Conservation (phyloP, 1,284 basidiomycete species). For the Hemileia vastatrix region DNA sequence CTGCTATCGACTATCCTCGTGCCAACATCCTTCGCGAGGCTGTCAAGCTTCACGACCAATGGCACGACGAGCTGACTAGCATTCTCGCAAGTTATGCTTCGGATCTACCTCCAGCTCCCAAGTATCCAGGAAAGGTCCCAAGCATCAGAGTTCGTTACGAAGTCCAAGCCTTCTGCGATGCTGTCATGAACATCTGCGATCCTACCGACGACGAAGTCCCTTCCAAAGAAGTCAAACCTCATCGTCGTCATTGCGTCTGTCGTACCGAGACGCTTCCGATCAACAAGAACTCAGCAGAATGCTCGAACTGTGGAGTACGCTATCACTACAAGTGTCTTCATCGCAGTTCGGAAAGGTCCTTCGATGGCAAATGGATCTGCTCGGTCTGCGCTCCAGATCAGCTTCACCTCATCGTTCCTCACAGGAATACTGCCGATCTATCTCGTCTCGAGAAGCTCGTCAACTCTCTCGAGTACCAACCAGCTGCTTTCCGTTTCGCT, state of each 20-base stretch:
- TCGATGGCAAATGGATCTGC: constrained; percentile 28
- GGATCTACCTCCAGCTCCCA: not conserved
- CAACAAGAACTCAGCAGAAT: constrained; percentile 18
- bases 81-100: constrained; percentile 23
- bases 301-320: constrained; percentile 28
- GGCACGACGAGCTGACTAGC: constrained; percentile 24
- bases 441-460: constrained; percentile 33
- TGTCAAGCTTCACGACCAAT: constrained; percentile 30
- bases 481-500: constrained; percentile 25
- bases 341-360: constrained; percentile 2
- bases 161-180: constrained; percentile 28
- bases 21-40: constrained; percentile 26
- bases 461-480: constrained; percentile 28
- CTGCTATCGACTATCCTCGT: not conserved
- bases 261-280: constrained; percentile 22
- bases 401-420: constrained; percentile 16
- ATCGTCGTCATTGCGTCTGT: constrained; percentile 32
- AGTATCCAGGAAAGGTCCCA: not conserved
- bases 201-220: constrained; percentile 27
- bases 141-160: constrained; percentile 1
- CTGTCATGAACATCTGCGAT: constrained; percentile 26
- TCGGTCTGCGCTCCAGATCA: constrained; percentile 31
- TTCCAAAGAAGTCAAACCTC: not conserved
- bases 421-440: constrained; percentile 26
- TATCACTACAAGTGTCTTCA: constrained; percentile 37